phyloP scores from a whole-genome alignment of 805 yeast species.

The Starmerella floricola region DNA sequence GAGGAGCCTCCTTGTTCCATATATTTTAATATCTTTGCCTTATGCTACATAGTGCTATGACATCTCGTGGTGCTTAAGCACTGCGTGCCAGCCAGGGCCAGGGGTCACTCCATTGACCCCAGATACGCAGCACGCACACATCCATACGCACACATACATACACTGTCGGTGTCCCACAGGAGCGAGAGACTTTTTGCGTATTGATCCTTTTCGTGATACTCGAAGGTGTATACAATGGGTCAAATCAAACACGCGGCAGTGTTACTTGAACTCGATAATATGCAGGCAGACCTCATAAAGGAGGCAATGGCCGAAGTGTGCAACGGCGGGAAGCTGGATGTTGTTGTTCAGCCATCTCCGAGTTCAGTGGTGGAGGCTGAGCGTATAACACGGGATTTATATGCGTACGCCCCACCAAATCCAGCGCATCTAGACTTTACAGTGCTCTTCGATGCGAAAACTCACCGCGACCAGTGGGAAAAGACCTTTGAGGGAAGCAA shows the following conservation, averaged over 20 bases:
- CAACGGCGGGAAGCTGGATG: constrained; percentile 15
- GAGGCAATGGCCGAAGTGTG: background rate
- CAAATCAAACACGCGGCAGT: constrained; percentile 2
- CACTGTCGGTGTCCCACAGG: too few species aligned
- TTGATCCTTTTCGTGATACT: too few species aligned
- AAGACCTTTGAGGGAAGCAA: background rate
- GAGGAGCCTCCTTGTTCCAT: too few species aligned
- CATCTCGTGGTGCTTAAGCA: too few species aligned
- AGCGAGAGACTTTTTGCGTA: too few species aligned
- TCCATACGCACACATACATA: too few species aligned
- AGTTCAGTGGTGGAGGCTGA: constrained; percentile 8
- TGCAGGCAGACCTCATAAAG: constrained; percentile 2
- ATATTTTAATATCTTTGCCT: too few species aligned
- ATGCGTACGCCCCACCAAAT: constrained; percentile 12
- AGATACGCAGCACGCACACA: too few species aligned
- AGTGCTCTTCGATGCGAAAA: constrained; percentile 1
- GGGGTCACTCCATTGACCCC: too few species aligned
- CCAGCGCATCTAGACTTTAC: constrained; percentile 5
- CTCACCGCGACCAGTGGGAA: constrained; percentile 3
- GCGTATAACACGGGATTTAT: constrained; percentile 4
- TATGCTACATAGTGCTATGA: too few species aligned
- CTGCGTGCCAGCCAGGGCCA: too few species aligned
- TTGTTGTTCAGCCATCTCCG: constrained; percentile 12
- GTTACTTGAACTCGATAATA: background rate
- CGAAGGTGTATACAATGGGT: too few species aligned